A percentile compares a stretch with the other conserved stretches of the same genome.
These are phyloP conservation scores for Puccinellia tenuiflora DNA, from an alignment of 176 grass and related monocot genomes.

Conservation along the genomic window DNA sequence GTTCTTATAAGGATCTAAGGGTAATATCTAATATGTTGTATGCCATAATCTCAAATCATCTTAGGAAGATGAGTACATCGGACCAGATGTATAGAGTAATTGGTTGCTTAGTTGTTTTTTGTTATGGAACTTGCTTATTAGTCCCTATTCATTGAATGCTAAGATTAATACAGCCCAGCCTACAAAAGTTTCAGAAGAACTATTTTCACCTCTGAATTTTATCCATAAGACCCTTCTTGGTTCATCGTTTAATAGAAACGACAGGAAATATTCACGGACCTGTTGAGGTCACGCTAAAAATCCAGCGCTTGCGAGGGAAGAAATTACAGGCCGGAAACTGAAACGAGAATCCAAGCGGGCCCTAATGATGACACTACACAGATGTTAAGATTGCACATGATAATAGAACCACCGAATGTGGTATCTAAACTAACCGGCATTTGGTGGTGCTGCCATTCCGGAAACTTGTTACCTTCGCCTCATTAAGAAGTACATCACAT, in stretches of 20 bases:
- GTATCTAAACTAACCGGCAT: conserved; percentile 6
- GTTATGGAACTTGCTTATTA: background rate
- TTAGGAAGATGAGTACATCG: background rate
- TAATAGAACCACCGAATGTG: background rate
- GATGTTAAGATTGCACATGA: background rate
- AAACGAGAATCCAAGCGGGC: no score
- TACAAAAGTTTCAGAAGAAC: background rate
- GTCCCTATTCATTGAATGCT: background rate
- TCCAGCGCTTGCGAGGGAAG: no score
- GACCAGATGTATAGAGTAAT: background rate
- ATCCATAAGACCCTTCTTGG: no score
- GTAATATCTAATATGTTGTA: background rate
- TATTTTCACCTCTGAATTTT: conserved; percentile 7
- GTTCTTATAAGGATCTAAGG: background rate
- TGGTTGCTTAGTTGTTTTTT: background rate
- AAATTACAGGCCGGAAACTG: no score
- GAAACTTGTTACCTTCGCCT: background rate
- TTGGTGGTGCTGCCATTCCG: background rate
- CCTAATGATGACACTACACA: background rate
- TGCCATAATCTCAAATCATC: background rate
- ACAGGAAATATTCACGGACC: no score
- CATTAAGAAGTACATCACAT: background rate
- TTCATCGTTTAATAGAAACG: no score
- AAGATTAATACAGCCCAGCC: background rate
- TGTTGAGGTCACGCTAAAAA: no score